Conservation (phyloP, 2,329 filamentous ascomycete species). For the Fusarium agapanthi region DNA sequence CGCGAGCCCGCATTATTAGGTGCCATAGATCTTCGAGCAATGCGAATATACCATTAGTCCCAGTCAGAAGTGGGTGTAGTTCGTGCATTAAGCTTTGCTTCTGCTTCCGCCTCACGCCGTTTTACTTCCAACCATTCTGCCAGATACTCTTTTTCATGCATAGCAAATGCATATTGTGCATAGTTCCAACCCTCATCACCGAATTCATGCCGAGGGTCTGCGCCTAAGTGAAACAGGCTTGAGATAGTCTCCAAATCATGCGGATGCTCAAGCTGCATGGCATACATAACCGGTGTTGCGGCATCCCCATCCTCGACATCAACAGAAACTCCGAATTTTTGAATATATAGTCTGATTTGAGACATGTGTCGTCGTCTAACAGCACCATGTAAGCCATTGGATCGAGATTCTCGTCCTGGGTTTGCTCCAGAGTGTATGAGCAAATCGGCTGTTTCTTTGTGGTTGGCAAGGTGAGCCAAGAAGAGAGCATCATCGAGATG, state of each 20-base stretch:
- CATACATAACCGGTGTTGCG: background rate
- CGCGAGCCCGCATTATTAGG: no score
- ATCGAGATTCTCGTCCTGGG: background rate
- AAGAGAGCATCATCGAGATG: background rate
- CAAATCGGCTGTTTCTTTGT: background rate
- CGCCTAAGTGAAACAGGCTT: background rate
- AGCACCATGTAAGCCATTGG: background rate
- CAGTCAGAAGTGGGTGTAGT: no score
- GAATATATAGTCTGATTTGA: background rate
- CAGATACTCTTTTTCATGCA: background rate
- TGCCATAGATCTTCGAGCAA: no score
- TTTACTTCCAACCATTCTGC: background rate
- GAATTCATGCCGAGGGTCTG: background rate
- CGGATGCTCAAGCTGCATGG: background rate
- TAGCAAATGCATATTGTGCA: background rate
- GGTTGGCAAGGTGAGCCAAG: background rate
- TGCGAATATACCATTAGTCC: no score
- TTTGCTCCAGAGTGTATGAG: background rate
- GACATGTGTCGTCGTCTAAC: background rate
- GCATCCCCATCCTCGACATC: fast-evolving
- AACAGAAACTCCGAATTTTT: background rate
- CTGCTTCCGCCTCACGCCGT: background rate
- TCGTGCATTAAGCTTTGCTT: background rate
- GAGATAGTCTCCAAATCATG: background rate
- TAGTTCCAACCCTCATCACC: background rate